A percentile compares a stretch with the other conserved stretches of the same genome.
Evolutionary conservation across 2,329 filamentous ascomycete species (phyloP).

Genomic region (Colletotrichum costaricense): DNA sequence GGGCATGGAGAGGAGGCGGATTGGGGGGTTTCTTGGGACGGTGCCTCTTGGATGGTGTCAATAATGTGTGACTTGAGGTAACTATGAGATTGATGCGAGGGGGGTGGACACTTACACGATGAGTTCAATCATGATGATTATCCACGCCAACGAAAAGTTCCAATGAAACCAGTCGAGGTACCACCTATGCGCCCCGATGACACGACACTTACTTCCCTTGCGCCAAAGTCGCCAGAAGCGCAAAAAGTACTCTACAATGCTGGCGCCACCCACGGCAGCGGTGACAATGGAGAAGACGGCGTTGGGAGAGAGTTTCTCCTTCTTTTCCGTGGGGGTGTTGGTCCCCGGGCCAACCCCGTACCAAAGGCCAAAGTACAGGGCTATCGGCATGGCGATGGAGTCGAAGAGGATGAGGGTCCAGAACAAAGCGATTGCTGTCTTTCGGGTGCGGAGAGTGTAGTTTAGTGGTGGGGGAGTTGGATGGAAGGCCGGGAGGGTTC

Average conservation of each 20-base stretch:
- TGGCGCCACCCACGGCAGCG: conserved; percentile 61
- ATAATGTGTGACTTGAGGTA: neutral
- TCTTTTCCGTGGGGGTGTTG: conserved; percentile 48
- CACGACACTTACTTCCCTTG: conserved; percentile 62
- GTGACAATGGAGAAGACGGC: conserved; percentile 65
- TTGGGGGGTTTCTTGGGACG: conserved; percentile 43
- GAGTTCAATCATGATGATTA: conserved; percentile 66
- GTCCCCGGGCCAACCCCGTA: conserved; percentile 54
- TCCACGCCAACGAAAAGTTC: conserved; percentile 65
- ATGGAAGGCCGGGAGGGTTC: conserved; percentile 2
- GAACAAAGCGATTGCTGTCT: conserved; percentile 67
- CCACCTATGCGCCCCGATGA: conserved; percentile 44
- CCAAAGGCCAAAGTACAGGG: conserved; percentile 70
- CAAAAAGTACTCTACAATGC: conserved; percentile 64
- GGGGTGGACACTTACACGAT: conserved; percentile 50
- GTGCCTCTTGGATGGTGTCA: conserved; percentile 29
- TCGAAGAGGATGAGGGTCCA: conserved; percentile 70
- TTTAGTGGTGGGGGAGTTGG: conserved; percentile 34
- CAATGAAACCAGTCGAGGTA: conserved; percentile 68
- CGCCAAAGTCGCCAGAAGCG: conserved; percentile 63
- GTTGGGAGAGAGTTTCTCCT: conserved; percentile 38
- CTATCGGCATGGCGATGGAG: conserved; percentile 67
- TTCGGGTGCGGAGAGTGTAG: conserved; percentile 47
- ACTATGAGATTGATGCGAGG: neutral
- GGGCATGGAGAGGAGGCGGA: conserved; percentile 65